Base-by-base conservation (phyloP, 2,329 filamentous ascomycete species). In the Boeremia exigua region DNA sequence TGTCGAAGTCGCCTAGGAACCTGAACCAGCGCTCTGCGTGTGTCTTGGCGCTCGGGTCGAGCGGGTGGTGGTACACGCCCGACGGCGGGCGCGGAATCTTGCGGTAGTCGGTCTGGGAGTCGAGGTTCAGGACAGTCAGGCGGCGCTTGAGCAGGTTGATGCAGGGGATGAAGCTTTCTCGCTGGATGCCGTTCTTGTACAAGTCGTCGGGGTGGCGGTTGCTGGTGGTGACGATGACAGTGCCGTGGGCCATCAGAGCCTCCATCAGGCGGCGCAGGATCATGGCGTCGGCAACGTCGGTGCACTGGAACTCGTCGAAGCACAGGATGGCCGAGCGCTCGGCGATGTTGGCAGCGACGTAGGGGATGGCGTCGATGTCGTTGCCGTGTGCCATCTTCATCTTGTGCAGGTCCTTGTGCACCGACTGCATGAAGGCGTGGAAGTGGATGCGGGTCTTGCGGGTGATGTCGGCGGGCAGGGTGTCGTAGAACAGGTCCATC, bases 381-480 rank as follows among this genome's bases (percentile, higher is more conserved):
- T 88, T 92, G 28, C 95, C 95, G 74, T 96, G 86, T 67, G 88
- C 80, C 84, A 95, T 89, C 80, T 96, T 97, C 78, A 96, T 88
- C 72, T 86, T 87, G 79, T 98, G 95, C 68, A 98, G 80, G 58
- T 94, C 85, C 75, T 89, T 92, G 79, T 99, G 95, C 44, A 98
- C 89, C 75, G 96, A 91, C 76, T 98, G 95, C 95, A 99, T 99
- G 81, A 99, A 99, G 75, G 96, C 96, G 81, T 98, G 92, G 78
- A 99, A 99, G 80, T 99, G 95, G 70, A 99, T 97, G 43, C 95
- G 85, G 42, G 89, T 96, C 80, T 96, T 97, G 29, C 87, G 86
- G 54, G 82, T 84, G 62, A 98, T 92, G 56, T 89, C 88, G 14
- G 80, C 75, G 0, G 95, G 95, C 19, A 98, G 80, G 0, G 94